phyloP scores from a whole-genome alignment of 2,329 filamentous ascomycete species.

The Paramyrothecium sp. region DNA sequence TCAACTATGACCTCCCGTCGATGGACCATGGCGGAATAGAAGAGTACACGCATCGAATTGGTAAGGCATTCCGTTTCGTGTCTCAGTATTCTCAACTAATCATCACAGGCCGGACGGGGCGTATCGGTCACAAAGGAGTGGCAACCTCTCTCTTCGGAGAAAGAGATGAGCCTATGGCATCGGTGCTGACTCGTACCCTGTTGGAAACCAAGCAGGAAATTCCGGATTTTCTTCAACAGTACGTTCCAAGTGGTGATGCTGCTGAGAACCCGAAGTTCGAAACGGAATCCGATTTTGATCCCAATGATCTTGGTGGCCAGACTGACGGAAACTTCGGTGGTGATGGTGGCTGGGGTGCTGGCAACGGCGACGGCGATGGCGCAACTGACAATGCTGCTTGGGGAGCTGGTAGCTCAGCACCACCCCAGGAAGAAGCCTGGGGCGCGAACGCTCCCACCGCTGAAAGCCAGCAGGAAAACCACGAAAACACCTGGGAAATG shows the following conservation, averaged over 20 bases:
- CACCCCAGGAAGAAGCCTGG: conserved; percentile 5
- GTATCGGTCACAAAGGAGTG: conserved; percentile 83
- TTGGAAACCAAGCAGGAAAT: conserved; percentile 76
- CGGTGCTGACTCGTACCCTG: conserved; percentile 75
- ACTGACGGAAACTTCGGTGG: conserved; percentile 8
- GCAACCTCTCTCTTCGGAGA: conserved; percentile 90
- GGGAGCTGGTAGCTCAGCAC: conserved; percentile 3
- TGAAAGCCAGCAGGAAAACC: too few relatives aligned
- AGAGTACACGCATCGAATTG: conserved; percentile 93
- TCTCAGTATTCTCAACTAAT: not conserved
- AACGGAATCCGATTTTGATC: conserved; percentile 53
- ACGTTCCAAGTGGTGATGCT: conserved; percentile 56
- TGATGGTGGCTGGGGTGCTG: conserved; percentile 9
- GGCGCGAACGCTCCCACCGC: not conserved
- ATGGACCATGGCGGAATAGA: conserved; percentile 79
- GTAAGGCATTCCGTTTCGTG: conserved; percentile 44
- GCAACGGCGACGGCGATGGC: conserved; percentile 4
- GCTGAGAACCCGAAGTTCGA: conserved; percentile 51
- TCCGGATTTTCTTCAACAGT: conserved; percentile 75
- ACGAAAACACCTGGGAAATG: too few relatives aligned
- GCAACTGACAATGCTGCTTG: conserved; percentile 6
- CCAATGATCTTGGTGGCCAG: conserved; percentile 26
- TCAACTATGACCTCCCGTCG: conserved; percentile 88
- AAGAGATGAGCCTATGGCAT: conserved; percentile 68
- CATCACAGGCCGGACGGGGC: conserved; percentile 76